Base-by-base conservation (phyloP, 257 asterid genomes). In the Ilex asprella region DNA sequence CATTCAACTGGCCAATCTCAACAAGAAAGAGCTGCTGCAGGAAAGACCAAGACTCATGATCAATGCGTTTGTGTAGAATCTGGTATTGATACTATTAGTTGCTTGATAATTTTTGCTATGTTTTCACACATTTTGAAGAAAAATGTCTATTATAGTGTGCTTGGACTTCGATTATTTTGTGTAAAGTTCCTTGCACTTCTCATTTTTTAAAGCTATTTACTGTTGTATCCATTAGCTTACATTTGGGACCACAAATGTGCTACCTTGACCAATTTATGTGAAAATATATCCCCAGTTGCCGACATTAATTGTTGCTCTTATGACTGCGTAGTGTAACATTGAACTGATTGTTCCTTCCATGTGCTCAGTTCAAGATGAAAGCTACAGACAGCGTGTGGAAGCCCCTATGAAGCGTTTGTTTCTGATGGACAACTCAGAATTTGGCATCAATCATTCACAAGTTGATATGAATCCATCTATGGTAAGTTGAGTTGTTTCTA, bases 41-140 rank as follows among this genome's bases (percentile, higher is more conserved):
- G 62, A 58, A 82, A 76, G 72, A 55, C 93, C 14, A 71, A 57
- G 55, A 82, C 93, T 64, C 88, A 75, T 67, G 92, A 80, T 75
- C 95, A 79, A 57, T 67, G 78, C 12, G 76, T 80, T 64, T 87
- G 94, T n/a, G 77, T 95, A 30, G 92, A 77, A 66, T 81, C 89
- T 30, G 88, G 95, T 85, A 79, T 41, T 56, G 55, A 54, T 32
- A 15, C 55, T 41, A 39, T 16, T 53, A 30, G 51, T 60, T 75
- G 12, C 39, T 68, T 55, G 1, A 60, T 35, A 16, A 39, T 50
- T 29, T 29, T 59, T 31, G 10, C 14, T 52, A 12, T 47, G 30
- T 13, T 59, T 32, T 55, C 5, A 35, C 41, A 35, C 41, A 35
- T 35, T 35, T 35, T 35, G 41, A 8, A 35, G 41, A 8, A 35